Conservation (phyloP, 1,139 yeast genomes). For the Hyphopichia pseudoburtonii region DNA sequence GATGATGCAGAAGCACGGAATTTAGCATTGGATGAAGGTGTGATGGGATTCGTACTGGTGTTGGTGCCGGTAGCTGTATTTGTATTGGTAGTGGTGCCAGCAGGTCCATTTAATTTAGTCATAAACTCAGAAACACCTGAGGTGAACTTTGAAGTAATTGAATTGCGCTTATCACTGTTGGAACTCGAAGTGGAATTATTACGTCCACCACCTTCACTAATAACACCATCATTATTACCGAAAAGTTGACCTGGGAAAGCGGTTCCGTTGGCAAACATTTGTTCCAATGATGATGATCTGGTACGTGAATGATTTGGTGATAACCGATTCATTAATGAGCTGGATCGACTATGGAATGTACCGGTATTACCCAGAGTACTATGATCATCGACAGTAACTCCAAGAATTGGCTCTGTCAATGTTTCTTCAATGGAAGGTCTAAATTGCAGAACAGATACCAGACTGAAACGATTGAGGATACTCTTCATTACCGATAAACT, state of each 20-base stretch:
- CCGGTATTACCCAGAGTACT: constrained; percentile 1
- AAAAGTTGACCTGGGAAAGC: background rate
- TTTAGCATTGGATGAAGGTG: constrained; percentile 11
- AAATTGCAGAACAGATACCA: constrained; percentile 26
- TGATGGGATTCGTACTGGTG: too few relatives aligned
- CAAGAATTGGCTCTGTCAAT: background rate
- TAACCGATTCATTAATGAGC: constrained; percentile 27
- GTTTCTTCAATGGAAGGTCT: constrained; percentile 9
- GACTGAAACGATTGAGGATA: constrained; percentile 36
- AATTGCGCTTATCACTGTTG: constrained; percentile 21
- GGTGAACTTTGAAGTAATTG: constrained; percentile 41
- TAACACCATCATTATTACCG: background rate
- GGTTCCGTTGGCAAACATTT: constrained; percentile 3
- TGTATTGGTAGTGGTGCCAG: constrained; percentile 7
- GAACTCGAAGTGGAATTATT: constrained; percentile 2
- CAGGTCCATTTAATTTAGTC: constrained; percentile 35
- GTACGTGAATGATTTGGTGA: constrained; percentile 40
- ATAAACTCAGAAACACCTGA: constrained; percentile 43
- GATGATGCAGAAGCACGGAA: constrained; percentile 29
- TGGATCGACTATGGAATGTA: constrained; percentile 21
- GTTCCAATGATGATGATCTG: constrained; percentile 39
- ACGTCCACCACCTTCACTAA: too few relatives aligned
- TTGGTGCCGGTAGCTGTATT: too few relatives aligned
- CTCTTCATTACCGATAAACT: constrained; percentile 34
- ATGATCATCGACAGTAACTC: background rate